A percentile compares a stretch with the other conserved stretches of the same genome.
Conservation (phyloP, 2,329 filamentous ascomycete species). For the Nemania sp. region DNA sequence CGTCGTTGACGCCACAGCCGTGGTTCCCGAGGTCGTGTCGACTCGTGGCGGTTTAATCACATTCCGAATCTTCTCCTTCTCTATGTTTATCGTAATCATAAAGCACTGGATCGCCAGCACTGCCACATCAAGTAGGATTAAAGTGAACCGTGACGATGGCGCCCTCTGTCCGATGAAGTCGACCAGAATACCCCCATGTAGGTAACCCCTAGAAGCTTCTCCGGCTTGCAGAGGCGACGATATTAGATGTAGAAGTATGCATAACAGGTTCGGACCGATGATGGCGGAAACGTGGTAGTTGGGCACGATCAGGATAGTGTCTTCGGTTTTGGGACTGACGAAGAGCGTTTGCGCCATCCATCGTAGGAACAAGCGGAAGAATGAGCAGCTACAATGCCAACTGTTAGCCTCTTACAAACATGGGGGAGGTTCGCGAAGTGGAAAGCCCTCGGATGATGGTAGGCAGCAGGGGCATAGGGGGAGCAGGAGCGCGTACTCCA, state of each 20-base stretch:
- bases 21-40: slow-evolving; percentile 31
- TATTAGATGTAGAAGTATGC: slow-evolving; percentile 63
- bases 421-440: neutral
- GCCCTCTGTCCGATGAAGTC: slow-evolving; percentile 71
- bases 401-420: slow-evolving; percentile 13
- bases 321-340: slow-evolving; percentile 65
- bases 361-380: slow-evolving; percentile 65
- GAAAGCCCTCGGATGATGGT: neutral
- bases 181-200: slow-evolving; percentile 69
- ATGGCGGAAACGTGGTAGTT: slow-evolving; percentile 63
- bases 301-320: slow-evolving; percentile 59
- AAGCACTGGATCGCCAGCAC: slow-evolving; percentile 64
- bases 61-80: slow-evolving; percentile 61
- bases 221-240: slow-evolving; percentile 59
- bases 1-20: slow-evolving; percentile 28
- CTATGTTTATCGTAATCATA: slow-evolving; percentile 66
- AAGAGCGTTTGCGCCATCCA: slow-evolving; percentile 65
- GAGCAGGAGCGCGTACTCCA: slow-evolving; percentile 61
- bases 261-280: slow-evolving; percentile 62
- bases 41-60: slow-evolving; percentile 46
- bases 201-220: slow-evolving; percentile 66
- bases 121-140: slow-evolving; percentile 60
- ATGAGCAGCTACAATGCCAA: slow-evolving; percentile 58
- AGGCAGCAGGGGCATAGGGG: neutral
- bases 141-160: slow-evolving; percentile 59